Evolutionary conservation across 176 grass and related monocot species (phyloP).

Genomic region (Calamus simplicifolius): DNA sequence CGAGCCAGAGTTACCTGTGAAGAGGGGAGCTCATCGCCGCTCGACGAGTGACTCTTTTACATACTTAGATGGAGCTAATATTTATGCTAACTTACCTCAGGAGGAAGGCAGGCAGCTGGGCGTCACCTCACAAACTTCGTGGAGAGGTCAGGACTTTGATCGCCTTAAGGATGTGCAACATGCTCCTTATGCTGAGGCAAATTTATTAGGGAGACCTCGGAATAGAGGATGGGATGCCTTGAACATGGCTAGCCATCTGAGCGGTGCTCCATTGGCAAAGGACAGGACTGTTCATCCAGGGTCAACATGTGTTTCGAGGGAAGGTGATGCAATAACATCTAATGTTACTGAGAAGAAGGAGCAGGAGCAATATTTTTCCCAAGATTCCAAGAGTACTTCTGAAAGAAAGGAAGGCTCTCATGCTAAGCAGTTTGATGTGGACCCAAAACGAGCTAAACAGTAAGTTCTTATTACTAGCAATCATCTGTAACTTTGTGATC

Average conservation of each 20-base stretch:
- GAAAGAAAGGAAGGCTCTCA: slow-evolving; percentile 4
- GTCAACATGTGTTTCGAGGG: neutral
- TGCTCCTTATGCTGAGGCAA: neutral
- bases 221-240: neutral
- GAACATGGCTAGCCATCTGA: neutral
- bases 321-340: slow-evolving; percentile 1
- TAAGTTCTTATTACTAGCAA: neutral
- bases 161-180: slow-evolving; percentile 5
- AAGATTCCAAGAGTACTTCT: neutral
- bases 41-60: slow-evolving; percentile 90
- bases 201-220: slow-evolving; percentile 3
- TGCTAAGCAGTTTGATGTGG: slow-evolving; percentile 8
- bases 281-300: neutral
- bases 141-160: slow-evolving; percentile 3
- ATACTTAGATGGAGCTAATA: slow-evolving; percentile 35
- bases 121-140: neutral
- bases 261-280: neutral
- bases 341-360: slow-evolving; percentile 6
- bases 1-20: slow-evolving; percentile 62
- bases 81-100: slow-evolving; percentile 16
- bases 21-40: slow-evolving; percentile 55
- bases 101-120: neutral
- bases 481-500: neutral
- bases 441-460: slow-evolving; percentile 18
- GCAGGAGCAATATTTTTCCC: neutral